phyloP scores from a whole-genome alignment of 1,284 basidiomycete species.

The Termitomyces sp. region DNA sequence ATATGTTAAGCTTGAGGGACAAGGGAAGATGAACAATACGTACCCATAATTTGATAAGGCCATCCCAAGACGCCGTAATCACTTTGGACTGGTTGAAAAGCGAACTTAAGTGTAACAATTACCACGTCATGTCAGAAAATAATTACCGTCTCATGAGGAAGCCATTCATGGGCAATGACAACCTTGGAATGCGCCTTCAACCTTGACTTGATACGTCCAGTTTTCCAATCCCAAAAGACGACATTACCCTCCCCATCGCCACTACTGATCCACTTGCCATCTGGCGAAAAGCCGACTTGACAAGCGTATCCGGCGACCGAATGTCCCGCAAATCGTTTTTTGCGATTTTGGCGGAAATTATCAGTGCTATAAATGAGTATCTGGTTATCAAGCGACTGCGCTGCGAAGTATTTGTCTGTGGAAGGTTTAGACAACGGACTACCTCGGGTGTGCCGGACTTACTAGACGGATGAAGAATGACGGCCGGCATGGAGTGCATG shows the following conservation, averaged over 20 bases:
- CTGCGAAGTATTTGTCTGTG: constrained; percentile 92
- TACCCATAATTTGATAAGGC: constrained; percentile 94
- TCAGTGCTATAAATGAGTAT: constrained; percentile 96
- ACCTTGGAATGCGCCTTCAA: constrained; percentile 90
- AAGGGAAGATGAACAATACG: constrained; percentile 15
- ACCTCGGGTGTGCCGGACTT: constrained; percentile 30
- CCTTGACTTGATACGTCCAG: constrained; percentile 87
- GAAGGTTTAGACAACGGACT: background rate
- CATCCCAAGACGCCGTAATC: constrained; percentile 96
- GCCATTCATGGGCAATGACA: constrained; percentile 95
- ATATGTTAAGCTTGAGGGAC: background rate
- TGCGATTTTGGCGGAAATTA: constrained; percentile 95
- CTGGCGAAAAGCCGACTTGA: constrained; percentile 94
- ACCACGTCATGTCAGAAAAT: constrained; percentile 5
- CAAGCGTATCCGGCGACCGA: constrained; percentile 96
- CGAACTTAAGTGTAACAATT: constrained; percentile 7
- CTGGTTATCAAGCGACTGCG: constrained; percentile 97
- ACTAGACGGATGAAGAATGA: constrained; percentile 92
- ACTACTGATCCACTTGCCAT: constrained; percentile 95
- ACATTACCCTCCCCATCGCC: constrained; percentile 94
- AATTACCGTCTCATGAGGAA: constrained; percentile 92
- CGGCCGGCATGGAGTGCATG: constrained; percentile 99
- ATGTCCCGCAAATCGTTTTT: constrained; percentile 97
- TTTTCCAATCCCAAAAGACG: constrained; percentile 99
- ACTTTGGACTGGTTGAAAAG: constrained; percentile 73